These are phyloP conservation scores for Podospora didyma DNA, from an alignment of 495 filamentous ascomycete genomes.

Conservation along the genomic window DNA sequence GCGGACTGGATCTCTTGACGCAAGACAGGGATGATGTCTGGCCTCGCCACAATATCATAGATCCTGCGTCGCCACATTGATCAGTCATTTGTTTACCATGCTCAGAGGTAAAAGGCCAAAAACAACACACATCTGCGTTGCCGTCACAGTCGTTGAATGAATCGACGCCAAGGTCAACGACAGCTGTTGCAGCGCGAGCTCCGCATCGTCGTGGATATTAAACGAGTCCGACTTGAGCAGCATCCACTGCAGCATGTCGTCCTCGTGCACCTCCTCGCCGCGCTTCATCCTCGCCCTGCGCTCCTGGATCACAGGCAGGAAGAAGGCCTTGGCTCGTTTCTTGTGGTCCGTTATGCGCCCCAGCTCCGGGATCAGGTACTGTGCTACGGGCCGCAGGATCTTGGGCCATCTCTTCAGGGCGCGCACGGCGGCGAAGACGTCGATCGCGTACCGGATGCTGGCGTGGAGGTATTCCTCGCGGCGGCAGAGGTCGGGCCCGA, in stretches of 20 bases:
- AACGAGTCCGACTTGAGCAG: background rate
- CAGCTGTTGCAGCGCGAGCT: background rate
- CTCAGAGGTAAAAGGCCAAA: no score
- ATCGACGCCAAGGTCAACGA: background rate
- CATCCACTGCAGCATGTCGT: constrained; percentile 1
- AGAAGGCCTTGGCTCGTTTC: background rate
- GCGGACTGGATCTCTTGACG: no score
- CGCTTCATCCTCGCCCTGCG: background rate
- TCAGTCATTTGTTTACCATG: no score
- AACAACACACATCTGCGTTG: background rate
- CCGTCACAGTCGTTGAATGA: background rate
- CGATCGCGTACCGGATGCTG: background rate
- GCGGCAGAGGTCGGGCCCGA: constrained; percentile 37
- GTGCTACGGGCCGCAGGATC: background rate
- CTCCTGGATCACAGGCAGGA: background rate
- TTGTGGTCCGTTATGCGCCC: background rate
- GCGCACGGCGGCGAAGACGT: background rate
- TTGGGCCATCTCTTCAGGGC: constrained; percentile 18
- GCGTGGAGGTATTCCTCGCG: constrained; percentile 37
- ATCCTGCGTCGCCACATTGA: no score
- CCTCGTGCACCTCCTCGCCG: background rate
- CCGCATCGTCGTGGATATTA: background rate
- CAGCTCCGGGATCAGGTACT: background rate
- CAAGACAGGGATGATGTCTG: no score
- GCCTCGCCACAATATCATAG: no score